phyloP scores from a whole-genome alignment of 371 early-diverging fungal genomes.

The Circinella umbellata region DNA sequence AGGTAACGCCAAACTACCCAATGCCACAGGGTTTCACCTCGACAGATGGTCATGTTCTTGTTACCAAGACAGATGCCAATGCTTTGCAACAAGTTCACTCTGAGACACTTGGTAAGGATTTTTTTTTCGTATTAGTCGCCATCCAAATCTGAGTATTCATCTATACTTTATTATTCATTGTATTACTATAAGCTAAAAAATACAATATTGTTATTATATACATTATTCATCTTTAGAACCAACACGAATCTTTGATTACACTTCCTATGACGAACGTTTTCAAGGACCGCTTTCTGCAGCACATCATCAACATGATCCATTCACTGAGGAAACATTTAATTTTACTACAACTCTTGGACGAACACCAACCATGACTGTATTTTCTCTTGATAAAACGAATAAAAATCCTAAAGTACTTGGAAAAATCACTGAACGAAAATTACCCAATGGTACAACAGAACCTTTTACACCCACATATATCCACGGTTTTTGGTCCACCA shows the following conservation, averaged over 20 bases:
- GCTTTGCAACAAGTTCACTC: slow-evolving; percentile 62
- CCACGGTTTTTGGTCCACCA: slow-evolving; percentile 50
- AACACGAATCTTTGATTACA: slow-evolving; percentile 50
- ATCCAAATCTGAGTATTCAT: no score
- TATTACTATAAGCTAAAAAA: no score
- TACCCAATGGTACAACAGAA: slow-evolving; percentile 29
- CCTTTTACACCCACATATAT: slow-evolving; percentile 31
- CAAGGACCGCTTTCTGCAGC: slow-evolving; percentile 57
- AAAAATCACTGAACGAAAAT: slow-evolving; percentile 37
- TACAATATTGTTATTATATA: background rate
- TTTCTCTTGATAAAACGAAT: slow-evolving; percentile 6
- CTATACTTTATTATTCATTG: background rate
- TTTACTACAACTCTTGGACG: slow-evolving; percentile 25
- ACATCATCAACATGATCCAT: slow-evolving; percentile 59
- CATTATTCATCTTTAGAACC: slow-evolving; percentile 40
- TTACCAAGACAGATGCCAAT: slow-evolving; percentile 66
- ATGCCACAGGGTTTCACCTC: slow-evolving; percentile 17
- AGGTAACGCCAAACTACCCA: slow-evolving; percentile 49
- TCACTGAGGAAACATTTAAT: slow-evolving; percentile 54
- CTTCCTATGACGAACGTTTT: slow-evolving; percentile 44
- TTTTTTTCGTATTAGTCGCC: background rate
- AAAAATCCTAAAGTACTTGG: slow-evolving; percentile 21
- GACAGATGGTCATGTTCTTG: slow-evolving; percentile 28
- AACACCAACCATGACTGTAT: slow-evolving; percentile 8
- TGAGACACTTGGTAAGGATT: slow-evolving; percentile 55